Base-by-base conservation (phyloP, 208 protist species). In the Trypanosoma lewisi region DNA sequence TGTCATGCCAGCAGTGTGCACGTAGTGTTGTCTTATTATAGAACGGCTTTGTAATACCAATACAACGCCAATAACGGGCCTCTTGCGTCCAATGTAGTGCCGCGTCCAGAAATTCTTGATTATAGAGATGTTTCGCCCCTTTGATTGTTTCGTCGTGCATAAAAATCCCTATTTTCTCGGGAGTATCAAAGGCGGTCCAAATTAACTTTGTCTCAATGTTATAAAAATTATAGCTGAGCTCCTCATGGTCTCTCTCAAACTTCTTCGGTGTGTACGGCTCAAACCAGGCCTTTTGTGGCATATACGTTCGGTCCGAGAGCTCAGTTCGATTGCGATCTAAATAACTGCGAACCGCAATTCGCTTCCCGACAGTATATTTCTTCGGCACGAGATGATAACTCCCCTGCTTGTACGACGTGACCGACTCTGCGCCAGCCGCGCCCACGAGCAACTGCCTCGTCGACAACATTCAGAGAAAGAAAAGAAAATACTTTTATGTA, bases 21-120 rank as follows among this genome's bases (percentile, higher is more conserved):
- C 91, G 83, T 34, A 96, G 72, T 14, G 86, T 93, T 58, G 70
- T 71, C 41, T 78, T 83, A 69, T 94, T 73, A 54, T 88, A 94
- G 44, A 96, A 96, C 5, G 91, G 91, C 73, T 93, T 93, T 17
- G 87, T 91, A 66, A 96, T 94, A 34, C 91, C 91, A 50, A 96
- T 91, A 62, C 83, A 93, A 30, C 91, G 85, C 88, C 91, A 96
- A 77, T 94, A 96, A 45, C 91, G 84, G 9, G 75, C 67, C 73
- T 96, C 87, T 2, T 75, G 70, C 2, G 83, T 87, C 76, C 79
- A 96, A 70, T 94, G 87, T 23, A 94, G 41, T 3, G 91, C 91
- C 27, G 80, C 42, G 34, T 94, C 78, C 19, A 96, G 78, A 51
- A 93, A 84, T 21, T 71, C 73, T 30, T 67, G 68, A 31, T 74